Percentiles rank a stretch among this genome's conserved stretches.
Evolutionary conservation across 768 basidiomycete genomes (phyloP).

Genomic region (Serendipita vermifera): DNA sequence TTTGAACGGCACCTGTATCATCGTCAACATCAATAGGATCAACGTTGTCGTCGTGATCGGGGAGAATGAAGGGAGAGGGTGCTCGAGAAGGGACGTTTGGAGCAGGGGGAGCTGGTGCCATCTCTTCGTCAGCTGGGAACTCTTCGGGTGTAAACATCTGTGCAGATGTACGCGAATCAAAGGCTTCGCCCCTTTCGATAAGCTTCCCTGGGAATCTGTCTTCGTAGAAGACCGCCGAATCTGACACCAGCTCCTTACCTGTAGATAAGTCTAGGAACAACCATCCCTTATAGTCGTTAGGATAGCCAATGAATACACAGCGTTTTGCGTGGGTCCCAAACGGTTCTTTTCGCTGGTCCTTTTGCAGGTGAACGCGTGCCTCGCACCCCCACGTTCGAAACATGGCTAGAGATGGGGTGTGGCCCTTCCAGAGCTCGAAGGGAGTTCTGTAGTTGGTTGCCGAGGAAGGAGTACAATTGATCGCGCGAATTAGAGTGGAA

Average conservation of each 20-base stretch:
- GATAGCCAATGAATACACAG: constrained; percentile 30
- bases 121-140: background rate
- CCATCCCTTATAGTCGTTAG: constrained; percentile 24
- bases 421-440: background rate
- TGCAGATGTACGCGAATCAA: too few species aligned
- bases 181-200: too few species aligned
- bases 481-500: background rate
- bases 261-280: background rate
- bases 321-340: constrained; percentile 17
- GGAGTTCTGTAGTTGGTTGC: background rate
- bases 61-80: too few species aligned
- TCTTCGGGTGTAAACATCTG: too few species aligned
- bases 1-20: too few species aligned
- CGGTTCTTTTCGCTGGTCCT: constrained; percentile 20
- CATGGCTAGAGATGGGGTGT: background rate
- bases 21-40: too few species aligned
- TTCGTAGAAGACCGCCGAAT: background rate
- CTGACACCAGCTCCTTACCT: background rate
- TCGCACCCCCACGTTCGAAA: constrained; percentile 23
- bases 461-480: background rate
- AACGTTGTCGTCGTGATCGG: too few species aligned
- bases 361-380: constrained; percentile 28
- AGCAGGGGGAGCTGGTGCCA: background rate
- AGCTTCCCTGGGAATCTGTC: background rate
- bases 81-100: too few species aligned